phyloP scores from a whole-genome alignment of 2,329 filamentous ascomycete species.

The Hymenotorrendiella dingleyae region DNA sequence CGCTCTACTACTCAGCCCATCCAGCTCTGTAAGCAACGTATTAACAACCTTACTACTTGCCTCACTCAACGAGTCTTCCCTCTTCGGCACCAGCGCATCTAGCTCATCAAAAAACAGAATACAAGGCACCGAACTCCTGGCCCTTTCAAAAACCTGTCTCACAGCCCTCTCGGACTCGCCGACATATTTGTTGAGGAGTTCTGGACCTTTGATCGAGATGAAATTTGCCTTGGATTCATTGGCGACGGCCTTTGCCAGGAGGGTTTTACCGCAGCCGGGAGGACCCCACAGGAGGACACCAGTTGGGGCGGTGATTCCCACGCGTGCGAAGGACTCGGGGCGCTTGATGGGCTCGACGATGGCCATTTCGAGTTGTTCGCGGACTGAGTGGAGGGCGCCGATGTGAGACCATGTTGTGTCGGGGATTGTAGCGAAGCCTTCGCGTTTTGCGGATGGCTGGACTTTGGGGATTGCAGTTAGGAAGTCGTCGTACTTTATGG shows the following conservation, averaged over 20 bases:
- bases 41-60: conserved; percentile 88
- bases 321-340: conserved; percentile 67
- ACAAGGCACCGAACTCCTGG: conserved; percentile 79
- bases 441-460: conserved; percentile 76
- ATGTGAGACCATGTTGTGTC: conserved; percentile 92
- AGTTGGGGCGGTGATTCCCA: conserved; percentile 75
- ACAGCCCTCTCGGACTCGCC: conserved; percentile 93
- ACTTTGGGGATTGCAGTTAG: conserved; percentile 67
- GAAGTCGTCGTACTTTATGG: conserved; percentile 65
- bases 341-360: conserved; percentile 86
- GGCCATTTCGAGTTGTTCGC: conserved; percentile 73
- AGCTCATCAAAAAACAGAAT: conserved; percentile 98
- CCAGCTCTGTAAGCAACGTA: conserved; percentile 87
- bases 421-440: conserved; percentile 92
- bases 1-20: conserved; percentile 71
- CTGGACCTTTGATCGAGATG: conserved; percentile 94
- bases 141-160: conserved; percentile 83
- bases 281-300: conserved; percentile 95
- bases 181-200: conserved; percentile 95
- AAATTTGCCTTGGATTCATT: conserved; percentile 96
- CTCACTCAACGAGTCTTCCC: conserved; percentile 74
- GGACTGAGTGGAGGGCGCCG: conserved; percentile 73
- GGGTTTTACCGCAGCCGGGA: conserved; percentile 92
- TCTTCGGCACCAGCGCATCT: conserved; percentile 81
- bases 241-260: conserved; percentile 92